These are phyloP conservation scores for Thymus mandschuricus DNA, from an alignment of 257 asterid species.

Conservation along the genomic window DNA sequence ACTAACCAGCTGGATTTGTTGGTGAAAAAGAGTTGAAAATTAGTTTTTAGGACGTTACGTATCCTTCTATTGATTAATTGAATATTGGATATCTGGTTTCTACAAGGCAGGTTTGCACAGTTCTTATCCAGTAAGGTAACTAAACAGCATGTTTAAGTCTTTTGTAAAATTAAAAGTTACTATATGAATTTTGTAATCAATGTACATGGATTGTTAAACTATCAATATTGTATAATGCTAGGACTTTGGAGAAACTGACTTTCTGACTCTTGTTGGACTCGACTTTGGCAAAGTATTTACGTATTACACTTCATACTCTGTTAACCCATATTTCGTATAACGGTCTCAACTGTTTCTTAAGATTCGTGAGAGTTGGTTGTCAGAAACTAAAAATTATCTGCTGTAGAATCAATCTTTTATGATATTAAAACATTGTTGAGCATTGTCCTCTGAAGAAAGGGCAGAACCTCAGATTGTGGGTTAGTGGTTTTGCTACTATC, in stretches of 20 bases:
- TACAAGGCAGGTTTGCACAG: constrained; percentile 55
- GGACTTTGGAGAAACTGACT: not conserved
- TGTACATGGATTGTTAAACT: constrained; percentile 22
- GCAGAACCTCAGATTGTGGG: not conserved
- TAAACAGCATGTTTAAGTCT: constrained; percentile 32
- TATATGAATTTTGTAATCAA: constrained; percentile 24
- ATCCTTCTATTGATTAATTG: constrained; percentile 35
- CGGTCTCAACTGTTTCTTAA: not conserved
- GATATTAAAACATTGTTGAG: not conserved
- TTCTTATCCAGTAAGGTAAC: constrained; percentile 57
- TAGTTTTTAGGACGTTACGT: constrained; percentile 37
- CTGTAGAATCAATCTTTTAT: not conserved
- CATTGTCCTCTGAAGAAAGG: not conserved
- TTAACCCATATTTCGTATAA: not conserved
- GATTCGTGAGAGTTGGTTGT: not conserved
- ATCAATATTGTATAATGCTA: not conserved
- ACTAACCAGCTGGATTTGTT: constrained; percentile 29
- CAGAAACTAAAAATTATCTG: not conserved
- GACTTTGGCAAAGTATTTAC: not conserved
- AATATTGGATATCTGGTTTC: constrained; percentile 41
- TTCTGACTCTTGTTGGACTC: constrained; percentile 3
- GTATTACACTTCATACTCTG: not conserved
- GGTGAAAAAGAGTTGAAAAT: constrained; percentile 27
- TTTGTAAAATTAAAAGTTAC: constrained; percentile 21
- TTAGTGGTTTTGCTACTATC: not conserved